Evolutionary conservation across 2,329 filamentous ascomycete species (phyloP).

Genomic region (Aspergillus arachidicola): DNA sequence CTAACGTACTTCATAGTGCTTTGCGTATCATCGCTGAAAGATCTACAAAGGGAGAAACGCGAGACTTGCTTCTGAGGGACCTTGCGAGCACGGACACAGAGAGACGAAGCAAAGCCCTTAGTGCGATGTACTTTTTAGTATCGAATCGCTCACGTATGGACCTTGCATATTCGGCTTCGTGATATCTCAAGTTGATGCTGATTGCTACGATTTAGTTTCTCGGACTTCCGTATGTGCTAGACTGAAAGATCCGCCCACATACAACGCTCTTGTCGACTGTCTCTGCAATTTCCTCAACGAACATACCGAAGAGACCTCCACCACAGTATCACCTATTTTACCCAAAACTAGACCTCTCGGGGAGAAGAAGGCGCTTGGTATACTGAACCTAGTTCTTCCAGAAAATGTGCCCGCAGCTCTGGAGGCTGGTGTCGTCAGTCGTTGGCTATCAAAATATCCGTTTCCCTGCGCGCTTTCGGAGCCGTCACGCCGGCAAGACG

Average conservation of each 20-base stretch:
- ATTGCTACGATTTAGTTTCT: slow-evolving; percentile 31
- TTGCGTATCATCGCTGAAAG: slow-evolving; percentile 51
- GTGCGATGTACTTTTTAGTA: slow-evolving; percentile 47
- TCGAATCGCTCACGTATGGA: slow-evolving; percentile 41
- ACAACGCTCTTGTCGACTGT: slow-evolving; percentile 44
- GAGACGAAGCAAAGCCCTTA: slow-evolving; percentile 45
- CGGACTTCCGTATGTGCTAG: slow-evolving; percentile 37
- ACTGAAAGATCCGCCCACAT: slow-evolving; percentile 40
- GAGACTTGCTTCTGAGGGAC: slow-evolving; percentile 45
- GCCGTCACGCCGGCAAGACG: slow-evolving; percentile 47
- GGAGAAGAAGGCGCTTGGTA: slow-evolving; percentile 47
- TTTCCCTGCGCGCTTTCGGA: slow-evolving; percentile 63
- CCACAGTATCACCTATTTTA: slow-evolving; percentile 40
- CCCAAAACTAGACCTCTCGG: slow-evolving; percentile 44
- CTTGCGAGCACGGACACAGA: slow-evolving; percentile 41
- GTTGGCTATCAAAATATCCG: slow-evolving; percentile 73
- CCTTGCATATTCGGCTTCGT: not conserved
- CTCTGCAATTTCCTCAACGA: slow-evolving; percentile 45
- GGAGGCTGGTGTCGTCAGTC: slow-evolving; percentile 67
- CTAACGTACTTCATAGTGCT: slow-evolving; percentile 32
- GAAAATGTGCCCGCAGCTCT: slow-evolving; percentile 61
- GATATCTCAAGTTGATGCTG: not conserved
- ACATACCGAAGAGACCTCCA: slow-evolving; percentile 37
- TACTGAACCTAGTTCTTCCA: slow-evolving; percentile 65
- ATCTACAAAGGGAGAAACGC: slow-evolving; percentile 43